Evolutionary conservation across 75 land plant genomes (phyloP).

Genomic region (Adiantum capillusveneris): DNA sequence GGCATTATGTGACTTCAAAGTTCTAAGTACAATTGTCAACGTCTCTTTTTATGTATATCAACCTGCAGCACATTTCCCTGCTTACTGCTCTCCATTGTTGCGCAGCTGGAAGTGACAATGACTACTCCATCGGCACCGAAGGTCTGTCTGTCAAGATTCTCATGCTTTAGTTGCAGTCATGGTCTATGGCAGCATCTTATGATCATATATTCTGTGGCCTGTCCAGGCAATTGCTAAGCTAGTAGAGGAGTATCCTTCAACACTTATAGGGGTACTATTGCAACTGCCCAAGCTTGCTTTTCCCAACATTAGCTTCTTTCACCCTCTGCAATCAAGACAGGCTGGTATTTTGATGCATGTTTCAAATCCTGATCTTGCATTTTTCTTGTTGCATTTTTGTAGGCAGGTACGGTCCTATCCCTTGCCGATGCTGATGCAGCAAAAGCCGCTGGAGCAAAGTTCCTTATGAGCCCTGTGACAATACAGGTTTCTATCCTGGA

Average conservation of each 20-base stretch:
- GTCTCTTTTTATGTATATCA: too few relatives aligned
- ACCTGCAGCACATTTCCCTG: too few relatives aligned
- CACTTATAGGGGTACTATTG: constrained; percentile 46
- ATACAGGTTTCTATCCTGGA: constrained; percentile 30
- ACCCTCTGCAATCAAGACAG: too few relatives aligned
- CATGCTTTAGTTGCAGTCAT: too few relatives aligned
- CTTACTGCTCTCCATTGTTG: not conserved
- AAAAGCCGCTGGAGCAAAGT: constrained; percentile 60
- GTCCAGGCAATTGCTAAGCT: constrained; percentile 48
- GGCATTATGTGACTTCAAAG: too few relatives aligned
- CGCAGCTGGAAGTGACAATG: constrained; percentile 75
- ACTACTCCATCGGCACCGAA: constrained; percentile 72
- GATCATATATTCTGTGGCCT: too few relatives aligned
- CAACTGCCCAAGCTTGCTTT: too few relatives aligned
- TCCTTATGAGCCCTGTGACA: constrained; percentile 77
- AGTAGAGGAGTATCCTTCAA: constrained; percentile 51
- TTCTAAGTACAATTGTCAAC: too few relatives aligned
- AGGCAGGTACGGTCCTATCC: constrained; percentile 85
- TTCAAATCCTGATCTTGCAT: not conserved
- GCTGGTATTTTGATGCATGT: too few relatives aligned
- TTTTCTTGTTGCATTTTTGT: not conserved
- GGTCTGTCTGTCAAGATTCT: constrained; percentile 29
- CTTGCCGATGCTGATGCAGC: constrained; percentile 60
- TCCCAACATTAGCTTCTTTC: too few relatives aligned
- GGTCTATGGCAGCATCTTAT: too few relatives aligned